Percentiles rank a stretch among this genome's conserved stretches.
Conservation (phyloP, 208 protist species). For the Trichomonas tenax region DNA sequence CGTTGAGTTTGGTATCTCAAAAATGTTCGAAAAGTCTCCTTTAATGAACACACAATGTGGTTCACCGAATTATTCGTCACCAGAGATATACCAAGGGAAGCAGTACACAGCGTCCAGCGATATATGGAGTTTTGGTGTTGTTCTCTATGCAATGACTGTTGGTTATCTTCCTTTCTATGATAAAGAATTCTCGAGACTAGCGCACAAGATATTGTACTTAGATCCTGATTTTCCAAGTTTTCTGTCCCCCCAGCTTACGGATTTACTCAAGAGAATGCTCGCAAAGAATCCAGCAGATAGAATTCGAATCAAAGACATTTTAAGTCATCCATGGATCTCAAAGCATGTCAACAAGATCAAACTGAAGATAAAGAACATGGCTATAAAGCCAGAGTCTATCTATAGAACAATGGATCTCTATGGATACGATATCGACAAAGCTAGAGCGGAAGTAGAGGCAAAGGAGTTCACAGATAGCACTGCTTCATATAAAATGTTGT, state of each 20-base stretch:
- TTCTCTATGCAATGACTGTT: background rate
- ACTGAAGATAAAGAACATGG: background rate
- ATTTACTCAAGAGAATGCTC: background rate
- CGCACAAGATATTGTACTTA: background rate
- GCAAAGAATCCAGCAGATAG: background rate
- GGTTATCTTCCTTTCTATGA: background rate
- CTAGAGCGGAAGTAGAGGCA: background rate
- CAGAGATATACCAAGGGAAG: background rate
- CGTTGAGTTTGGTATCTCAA: slow-evolving; percentile 70
- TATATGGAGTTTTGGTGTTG: background rate
- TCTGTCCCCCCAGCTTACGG: background rate
- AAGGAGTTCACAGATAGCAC: background rate
- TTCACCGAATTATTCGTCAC: slow-evolving; percentile 21
- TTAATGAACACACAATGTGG: slow-evolving; percentile 48
- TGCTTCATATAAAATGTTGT: background rate
- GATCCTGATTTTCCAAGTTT: background rate
- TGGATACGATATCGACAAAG: background rate
- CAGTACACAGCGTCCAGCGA: background rate
- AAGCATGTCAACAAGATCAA: background rate
- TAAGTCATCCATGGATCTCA: background rate
- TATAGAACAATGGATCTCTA: background rate
- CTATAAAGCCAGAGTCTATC: background rate
- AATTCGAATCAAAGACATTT: background rate
- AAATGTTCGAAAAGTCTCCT: slow-evolving; percentile 64
- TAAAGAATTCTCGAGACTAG: background rate